Base-by-base conservation (phyloP, 176 grass and related monocot species). In the Aechmea fasciata region DNA sequence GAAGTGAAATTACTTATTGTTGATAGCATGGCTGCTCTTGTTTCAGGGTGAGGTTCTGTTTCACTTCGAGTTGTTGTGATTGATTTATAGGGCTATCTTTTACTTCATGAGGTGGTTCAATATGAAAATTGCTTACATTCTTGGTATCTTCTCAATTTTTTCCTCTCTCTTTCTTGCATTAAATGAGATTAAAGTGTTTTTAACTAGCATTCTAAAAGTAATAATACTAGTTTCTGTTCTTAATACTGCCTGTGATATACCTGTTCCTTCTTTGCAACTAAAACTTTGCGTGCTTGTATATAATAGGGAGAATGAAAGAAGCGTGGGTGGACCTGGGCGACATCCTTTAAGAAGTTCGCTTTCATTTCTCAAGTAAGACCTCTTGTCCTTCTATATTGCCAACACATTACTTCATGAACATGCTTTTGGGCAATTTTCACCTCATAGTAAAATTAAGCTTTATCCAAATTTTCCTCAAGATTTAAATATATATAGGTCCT, bases 1-100 rank as follows among this genome's bases (percentile, higher is more conserved):
- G 89, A 92, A 76, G 89, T 97, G 82, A 97, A 97, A 79, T 78
- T 97, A 79, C 79, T 97, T 62, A 81, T 97, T 82, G 86, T 97
- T 72, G 86, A 97, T 83, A 97, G 94, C 79, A 83, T 97, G 74
- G 89, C 94, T 85, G 80, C 86, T 83, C 82, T 97, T 76, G 62
- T 77, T 49, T 75, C 80, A 13, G 65, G 76, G 87, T 93, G 78
- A 80, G 85, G 59, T 75, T 61, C 20, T 61, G 63, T 47, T 14
- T 67, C 48, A 81, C 28, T 51, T 70, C 47, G 66, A n/a, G 17
- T 76, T 65, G 10, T 67, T 52, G 2, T 25, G n/a, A 70, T 41
- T 81, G 13, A 59, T 5, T 18, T 18, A 41, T 41, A 59, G 4
- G 15, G 19, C 19, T 10, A 15, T 19, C 54, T 15, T 59, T 55